phyloP scores from a whole-genome alignment of 2,329 filamentous ascomycete genomes.

The Seiridium unicorne region DNA sequence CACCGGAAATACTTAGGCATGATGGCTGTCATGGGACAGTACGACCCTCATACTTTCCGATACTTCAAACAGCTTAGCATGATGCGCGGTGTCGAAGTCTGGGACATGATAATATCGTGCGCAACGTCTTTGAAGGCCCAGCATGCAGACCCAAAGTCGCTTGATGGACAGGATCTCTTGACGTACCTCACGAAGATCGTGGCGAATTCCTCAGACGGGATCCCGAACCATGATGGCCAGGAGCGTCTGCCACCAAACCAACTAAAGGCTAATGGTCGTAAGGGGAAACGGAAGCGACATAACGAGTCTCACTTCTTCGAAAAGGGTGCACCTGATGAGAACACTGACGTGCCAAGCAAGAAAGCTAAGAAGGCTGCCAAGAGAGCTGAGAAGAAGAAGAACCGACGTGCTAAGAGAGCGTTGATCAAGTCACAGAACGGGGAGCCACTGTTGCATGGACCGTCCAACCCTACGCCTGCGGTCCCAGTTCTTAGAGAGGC shows the following conservation, averaged over 20 bases:
- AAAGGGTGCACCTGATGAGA: background rate
- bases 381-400: conserved; percentile 8
- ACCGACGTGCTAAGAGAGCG: background rate
- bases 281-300: background rate
- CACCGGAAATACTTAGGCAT: conserved; percentile 24
- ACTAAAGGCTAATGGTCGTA: background rate
- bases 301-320: conserved; percentile 9
- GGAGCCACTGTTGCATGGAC: background rate
- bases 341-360: background rate
- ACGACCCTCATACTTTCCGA: conserved; percentile 21
- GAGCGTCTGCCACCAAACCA: background rate
- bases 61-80: conserved; percentile 25
- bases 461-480: background rate
- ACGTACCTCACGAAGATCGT: conserved; percentile 17
- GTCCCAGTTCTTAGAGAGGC: conserved; percentile 4
- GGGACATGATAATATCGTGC: conserved; percentile 29
- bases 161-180: conserved; percentile 25
- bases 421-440: background rate
- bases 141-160: conserved; percentile 13
- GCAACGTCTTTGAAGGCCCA: conserved; percentile 25
- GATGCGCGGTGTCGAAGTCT: conserved; percentile 30
- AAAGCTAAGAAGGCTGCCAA: background rate
- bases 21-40: conserved; percentile 21
- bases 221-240: background rate
- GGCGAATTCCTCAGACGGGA: background rate